Evolutionary conservation across 192 early-diverging fungal genomes (phyloP).

Genomic region (Cetraspora pellucida): DNA sequence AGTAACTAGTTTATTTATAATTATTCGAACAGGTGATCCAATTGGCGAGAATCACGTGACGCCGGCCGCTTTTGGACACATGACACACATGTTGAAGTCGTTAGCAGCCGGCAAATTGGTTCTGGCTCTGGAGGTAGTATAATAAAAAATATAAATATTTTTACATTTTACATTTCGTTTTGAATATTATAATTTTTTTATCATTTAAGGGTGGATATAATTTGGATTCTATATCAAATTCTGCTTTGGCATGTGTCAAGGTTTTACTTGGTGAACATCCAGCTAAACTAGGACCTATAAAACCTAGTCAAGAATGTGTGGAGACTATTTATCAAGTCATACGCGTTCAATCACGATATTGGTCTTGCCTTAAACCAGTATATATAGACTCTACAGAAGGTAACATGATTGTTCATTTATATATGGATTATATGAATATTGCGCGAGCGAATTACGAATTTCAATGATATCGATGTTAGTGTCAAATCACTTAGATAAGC

Average conservation of each 20-base stretch:
- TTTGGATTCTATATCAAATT: constrained; percentile 70
- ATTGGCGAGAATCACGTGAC: constrained; percentile 82
- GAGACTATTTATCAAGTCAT: constrained; percentile 53
- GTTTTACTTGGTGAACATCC: constrained; percentile 69
- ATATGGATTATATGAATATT: not conserved
- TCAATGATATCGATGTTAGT: too few species aligned
- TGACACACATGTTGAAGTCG: constrained; percentile 80
- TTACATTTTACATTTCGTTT: not conserved
- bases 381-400: constrained; percentile 38
- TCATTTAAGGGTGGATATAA: constrained; percentile 78
- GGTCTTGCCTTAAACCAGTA: constrained; percentile 46
- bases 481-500: too few species aligned
- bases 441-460: too few species aligned
- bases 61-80: constrained; percentile 80
- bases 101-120: constrained; percentile 75
- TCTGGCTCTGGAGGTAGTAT: constrained; percentile 71
- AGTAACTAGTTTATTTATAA: not conserved
- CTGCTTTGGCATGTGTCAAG: constrained; percentile 74
- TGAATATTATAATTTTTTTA: not conserved
- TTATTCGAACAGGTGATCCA: constrained; percentile 60
- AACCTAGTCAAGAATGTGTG: constrained; percentile 47
- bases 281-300: constrained; percentile 39
- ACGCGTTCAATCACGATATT: constrained; percentile 50
- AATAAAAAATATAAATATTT: constrained; percentile 14
- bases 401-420: constrained; percentile 12